A percentile compares a stretch with the other conserved stretches of the same genome.
These are phyloP conservation scores for Spergularia marina DNA, from an alignment of 148 eudicot genomes.

Conservation along the genomic window DNA sequence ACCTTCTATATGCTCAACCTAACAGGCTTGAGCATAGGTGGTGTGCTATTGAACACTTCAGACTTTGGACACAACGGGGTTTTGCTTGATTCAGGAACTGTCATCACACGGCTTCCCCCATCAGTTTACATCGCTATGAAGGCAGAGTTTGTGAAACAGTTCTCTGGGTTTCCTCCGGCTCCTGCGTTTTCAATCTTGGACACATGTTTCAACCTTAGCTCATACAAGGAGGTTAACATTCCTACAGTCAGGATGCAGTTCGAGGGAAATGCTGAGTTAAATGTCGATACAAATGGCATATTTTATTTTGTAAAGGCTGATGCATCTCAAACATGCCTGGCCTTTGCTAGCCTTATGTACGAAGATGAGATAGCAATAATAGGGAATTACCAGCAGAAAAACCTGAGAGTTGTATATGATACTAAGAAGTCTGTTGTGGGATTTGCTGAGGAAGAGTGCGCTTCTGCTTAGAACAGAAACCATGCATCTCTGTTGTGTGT, in stretches of 20 bases:
- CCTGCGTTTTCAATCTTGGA: conserved; percentile 68
- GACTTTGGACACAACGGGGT: conserved; percentile 40
- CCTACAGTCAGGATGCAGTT: conserved; percentile 56
- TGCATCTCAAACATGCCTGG: conserved; percentile 77
- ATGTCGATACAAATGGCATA: conserved; percentile 56
- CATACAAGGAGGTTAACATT: conserved; percentile 53
- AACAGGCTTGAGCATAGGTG: conserved; percentile 58
- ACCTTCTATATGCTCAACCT: conserved; percentile 60
- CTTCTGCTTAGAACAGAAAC: conserved; percentile 18
- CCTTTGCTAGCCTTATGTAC: conserved; percentile 59
- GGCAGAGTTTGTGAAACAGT: conserved; percentile 57
- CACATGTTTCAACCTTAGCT: conserved; percentile 62
- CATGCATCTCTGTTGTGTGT: background rate
- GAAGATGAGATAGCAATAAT: conserved; percentile 69
- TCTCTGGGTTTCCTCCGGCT: conserved; percentile 56
- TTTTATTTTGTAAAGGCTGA: conserved; percentile 64
- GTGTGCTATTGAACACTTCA: conserved; percentile 37
- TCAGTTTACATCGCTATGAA: conserved; percentile 45
- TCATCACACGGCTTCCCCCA: conserved; percentile 65
- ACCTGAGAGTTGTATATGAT: conserved; percentile 69
- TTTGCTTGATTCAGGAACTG: conserved; percentile 77
- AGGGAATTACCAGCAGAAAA: conserved; percentile 86
- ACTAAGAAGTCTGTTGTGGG: conserved; percentile 51
- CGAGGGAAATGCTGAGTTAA: conserved; percentile 49
- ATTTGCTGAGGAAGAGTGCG: conserved; percentile 73